Evolutionary conservation across 78 protist species (phyloP).

Genomic region (Dictyostelium citrinum): DNA sequence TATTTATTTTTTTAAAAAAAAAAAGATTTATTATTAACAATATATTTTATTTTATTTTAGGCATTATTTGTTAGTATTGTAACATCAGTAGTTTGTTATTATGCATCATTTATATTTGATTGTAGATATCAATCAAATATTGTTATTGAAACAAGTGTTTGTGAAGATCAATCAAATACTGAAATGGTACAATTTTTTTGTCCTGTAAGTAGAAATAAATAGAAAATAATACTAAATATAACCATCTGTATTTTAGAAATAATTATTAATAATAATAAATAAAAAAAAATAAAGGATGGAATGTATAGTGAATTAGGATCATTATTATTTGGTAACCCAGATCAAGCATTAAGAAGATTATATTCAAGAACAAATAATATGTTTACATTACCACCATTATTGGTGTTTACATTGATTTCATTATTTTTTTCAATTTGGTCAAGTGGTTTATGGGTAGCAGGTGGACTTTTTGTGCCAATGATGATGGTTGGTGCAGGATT

Average conservation of each 20-base stretch:
- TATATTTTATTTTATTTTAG: no score
- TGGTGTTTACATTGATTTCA: constrained; percentile 72
- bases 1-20: no score
- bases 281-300: constrained; percentile 43
- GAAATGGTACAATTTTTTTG: constrained; percentile 75
- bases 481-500: constrained; percentile 91
- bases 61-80: constrained; percentile 7
- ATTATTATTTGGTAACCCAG: constrained; percentile 65
- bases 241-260: not conserved
- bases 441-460: constrained; percentile 84
- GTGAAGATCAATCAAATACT: constrained; percentile 62
- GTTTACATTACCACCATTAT: constrained; percentile 70
- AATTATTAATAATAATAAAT: not conserved
- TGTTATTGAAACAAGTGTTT: constrained; percentile 38
- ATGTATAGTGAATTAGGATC: constrained; percentile 76
- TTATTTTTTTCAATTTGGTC: constrained; percentile 82
- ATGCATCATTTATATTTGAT: constrained; percentile 32
- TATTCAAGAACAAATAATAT: constrained; percentile 54
- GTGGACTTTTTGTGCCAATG: constrained; percentile 89
- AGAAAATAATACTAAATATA: not conserved
- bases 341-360: constrained; percentile 74
- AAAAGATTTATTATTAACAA: no score
- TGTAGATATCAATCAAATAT: constrained; percentile 62
- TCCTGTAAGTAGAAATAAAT: not conserved
- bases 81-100: constrained; percentile 55